phyloP scores from a whole-genome alignment of 192 early-diverging fungal genomes.

The Mortierella claussenii region DNA sequence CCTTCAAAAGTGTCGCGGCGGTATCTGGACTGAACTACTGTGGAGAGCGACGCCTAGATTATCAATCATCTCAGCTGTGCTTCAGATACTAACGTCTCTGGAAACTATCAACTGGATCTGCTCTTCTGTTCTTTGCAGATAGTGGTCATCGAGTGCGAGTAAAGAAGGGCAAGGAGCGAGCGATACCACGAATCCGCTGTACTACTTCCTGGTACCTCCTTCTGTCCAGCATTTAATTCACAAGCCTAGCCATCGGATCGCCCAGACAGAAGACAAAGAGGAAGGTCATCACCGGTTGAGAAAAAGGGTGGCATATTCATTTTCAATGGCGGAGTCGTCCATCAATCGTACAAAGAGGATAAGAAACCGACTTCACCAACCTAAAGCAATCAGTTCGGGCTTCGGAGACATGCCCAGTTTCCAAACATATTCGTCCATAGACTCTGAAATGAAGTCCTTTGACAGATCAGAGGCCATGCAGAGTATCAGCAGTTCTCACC shows the following conservation, averaged over 20 bases:
- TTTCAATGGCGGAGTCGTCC: constrained; percentile 22
- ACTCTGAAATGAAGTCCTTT: not conserved
- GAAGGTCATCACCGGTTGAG: not conserved
- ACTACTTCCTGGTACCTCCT: not conserved
- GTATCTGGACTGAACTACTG: not conserved
- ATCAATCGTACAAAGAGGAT: constrained; percentile 23
- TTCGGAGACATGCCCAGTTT: constrained; percentile 9
- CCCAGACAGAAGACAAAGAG: not conserved
- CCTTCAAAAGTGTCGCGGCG: not conserved
- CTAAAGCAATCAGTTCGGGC: not conserved
- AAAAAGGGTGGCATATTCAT: not conserved
- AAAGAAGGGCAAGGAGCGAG: too few species aligned
- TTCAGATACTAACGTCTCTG: too few species aligned
- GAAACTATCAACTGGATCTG: too few species aligned
- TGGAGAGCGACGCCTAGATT: constrained; percentile 1
- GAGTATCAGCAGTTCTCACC: not conserved
- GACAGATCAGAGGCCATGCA: constrained; percentile 3
- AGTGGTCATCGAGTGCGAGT: too few species aligned
- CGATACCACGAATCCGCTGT: too few species aligned
- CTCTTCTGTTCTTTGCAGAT: too few species aligned
- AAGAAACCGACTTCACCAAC: constrained; percentile 12
- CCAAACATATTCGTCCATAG: not conserved
- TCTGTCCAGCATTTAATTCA: too few species aligned
- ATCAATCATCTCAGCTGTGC: constrained; percentile 21
- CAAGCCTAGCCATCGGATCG: not conserved